phyloP scores from a whole-genome alignment of 495 filamentous ascomycete species.

The Aspergillus cavernicola region DNA sequence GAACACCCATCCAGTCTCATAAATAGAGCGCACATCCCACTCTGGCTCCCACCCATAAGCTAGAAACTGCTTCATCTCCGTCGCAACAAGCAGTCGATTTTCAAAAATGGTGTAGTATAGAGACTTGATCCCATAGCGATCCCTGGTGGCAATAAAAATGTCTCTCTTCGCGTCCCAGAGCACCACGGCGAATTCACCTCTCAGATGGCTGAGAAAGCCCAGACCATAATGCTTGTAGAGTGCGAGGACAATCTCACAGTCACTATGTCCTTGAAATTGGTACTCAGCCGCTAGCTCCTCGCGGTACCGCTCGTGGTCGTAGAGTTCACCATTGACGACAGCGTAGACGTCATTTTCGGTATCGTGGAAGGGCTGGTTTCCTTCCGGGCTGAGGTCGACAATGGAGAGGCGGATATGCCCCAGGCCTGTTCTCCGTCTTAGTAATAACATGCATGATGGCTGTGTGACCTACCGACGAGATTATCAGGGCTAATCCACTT shows the following conservation, averaged over 20 bases:
- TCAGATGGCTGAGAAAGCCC: conserved; percentile 39
- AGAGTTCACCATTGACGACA: conserved; percentile 55
- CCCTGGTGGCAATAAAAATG: conserved; percentile 40
- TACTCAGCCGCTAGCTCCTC: conserved; percentile 30
- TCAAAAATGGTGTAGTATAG: conserved; percentile 41
- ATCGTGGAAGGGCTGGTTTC: conserved; percentile 45
- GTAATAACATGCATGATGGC: background rate
- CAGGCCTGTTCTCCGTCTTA: conserved; percentile 18
- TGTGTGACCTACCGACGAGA: conserved; percentile 25
- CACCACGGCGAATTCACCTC: conserved; percentile 49
- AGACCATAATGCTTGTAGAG: conserved; percentile 47
- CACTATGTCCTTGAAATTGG: conserved; percentile 36
- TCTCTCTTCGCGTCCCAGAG: conserved; percentile 39
- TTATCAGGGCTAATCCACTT: conserved; percentile 42
- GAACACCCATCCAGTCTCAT: conserved; percentile 34
- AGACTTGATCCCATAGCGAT: conserved; percentile 53
- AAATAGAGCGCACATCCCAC: conserved; percentile 44
- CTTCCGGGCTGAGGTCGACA: conserved; percentile 44
- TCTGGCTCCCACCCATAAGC: conserved; percentile 41
- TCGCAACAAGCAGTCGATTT: conserved; percentile 31
- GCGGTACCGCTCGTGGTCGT: conserved; percentile 43
- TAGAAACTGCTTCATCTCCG: conserved; percentile 46
- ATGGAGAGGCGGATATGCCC: conserved; percentile 49
- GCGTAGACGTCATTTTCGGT: conserved; percentile 38
- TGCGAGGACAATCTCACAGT: conserved; percentile 49